Evolutionary conservation across 768 basidiomycete genomes (phyloP), one percentile per base, ranked within the genome.

Genomic region (Phaffia tasmanica): DNA sequence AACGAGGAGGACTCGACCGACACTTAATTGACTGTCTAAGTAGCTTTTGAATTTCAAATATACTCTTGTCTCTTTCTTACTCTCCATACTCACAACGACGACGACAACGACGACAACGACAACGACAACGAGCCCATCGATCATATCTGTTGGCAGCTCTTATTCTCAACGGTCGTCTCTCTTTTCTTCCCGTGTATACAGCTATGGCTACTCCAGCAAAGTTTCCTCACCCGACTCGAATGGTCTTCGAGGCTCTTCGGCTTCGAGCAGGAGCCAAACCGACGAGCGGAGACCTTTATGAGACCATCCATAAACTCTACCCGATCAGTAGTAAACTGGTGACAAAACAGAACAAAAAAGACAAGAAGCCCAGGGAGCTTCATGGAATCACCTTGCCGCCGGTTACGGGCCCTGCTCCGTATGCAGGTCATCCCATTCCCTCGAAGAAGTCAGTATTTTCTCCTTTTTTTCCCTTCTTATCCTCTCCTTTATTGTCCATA

Each of bases 211-310:
- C 48, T 32, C 14, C 59, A 1, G 29, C 42, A 54, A 64, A 56
- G 25, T 29, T 56, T 42, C 63, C 63, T 30, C 63, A 64, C 42
- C 63, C 63, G 11, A 64, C 63, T 19, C 53, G 63, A 56, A 64
- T 64, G 63, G 42, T 64, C 42, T 64, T 29, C 25, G 63, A 64
- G 63, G 63, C 63, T 47, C 63, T 64, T 25, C 63, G 63, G 46
- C 63, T 54, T 49, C 63, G 50, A 9, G 54, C 29, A 16, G 54
- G 42, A 19, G 35, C n/a, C 5, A 23, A 27, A 7, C 18, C 54
- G 18, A 47, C 63, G 14, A 23, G n/a, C 1, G 30, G 25, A 0
- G 63, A 64, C 27, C 63, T 64, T 21, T 64, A 25, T 46, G 27
- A 64, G 23, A 56, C 55, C n/a, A 57, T 64, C 55, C 63, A 64